These are phyloP conservation scores for Brassica napus DNA, from an alignment of 345 rosid genomes.

Conservation along the genomic window DNA sequence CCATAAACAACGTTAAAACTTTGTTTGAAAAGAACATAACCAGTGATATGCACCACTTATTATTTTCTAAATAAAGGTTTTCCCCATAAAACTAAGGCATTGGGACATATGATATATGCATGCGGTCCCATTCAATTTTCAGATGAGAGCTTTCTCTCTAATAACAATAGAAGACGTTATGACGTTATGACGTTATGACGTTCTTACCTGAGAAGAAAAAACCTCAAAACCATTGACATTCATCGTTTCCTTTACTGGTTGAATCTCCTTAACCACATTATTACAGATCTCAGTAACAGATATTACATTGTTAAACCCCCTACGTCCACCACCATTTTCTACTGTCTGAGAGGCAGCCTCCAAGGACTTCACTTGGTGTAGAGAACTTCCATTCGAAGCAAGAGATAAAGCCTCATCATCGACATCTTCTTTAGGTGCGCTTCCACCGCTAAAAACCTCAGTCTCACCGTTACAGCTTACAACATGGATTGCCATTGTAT, in stretches of 20 bases:
- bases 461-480: too few species aligned
- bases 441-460: too few species aligned
- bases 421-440: too few species aligned
- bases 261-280: not conserved
- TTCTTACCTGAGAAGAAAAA: constrained; percentile 6
- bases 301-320: not conserved
- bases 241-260: not conserved
- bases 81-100: too few species aligned
- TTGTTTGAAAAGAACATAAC: not conserved
- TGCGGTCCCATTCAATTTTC: too few species aligned
- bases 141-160: too few species aligned
- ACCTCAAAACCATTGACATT: constrained; percentile 25
- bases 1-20: not conserved
- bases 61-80: too few species aligned
- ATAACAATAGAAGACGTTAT: too few species aligned
- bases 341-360: too few species aligned
- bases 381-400: not conserved
- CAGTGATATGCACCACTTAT: not conserved
- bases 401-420: not conserved
- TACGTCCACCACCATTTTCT: not conserved
- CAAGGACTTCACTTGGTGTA: too few species aligned
- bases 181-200: not conserved
- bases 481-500: too few species aligned
- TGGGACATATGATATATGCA: too few species aligned
- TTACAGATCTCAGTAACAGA: not conserved